A percentile compares a stretch with the other conserved stretches of the same genome.
Conservation (phyloP, 306 rosid genomes). For the Coriaria nepalensis region DNA sequence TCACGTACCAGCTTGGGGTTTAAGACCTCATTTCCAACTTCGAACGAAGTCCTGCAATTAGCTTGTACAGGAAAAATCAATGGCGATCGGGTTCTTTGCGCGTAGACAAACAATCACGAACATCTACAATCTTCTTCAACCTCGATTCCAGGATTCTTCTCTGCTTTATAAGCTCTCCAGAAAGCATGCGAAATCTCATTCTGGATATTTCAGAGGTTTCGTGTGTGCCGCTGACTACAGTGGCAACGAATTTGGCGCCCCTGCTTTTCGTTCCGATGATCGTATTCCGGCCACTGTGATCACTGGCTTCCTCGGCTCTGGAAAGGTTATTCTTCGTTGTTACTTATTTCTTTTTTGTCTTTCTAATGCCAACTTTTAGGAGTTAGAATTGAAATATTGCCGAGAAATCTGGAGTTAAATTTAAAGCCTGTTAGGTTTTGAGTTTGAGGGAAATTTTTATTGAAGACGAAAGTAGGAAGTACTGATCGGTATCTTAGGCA, state of each 20-base stretch:
- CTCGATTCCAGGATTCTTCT: constrained; percentile 12
- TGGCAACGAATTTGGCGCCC: constrained; percentile 12
- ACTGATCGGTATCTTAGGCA: too few species aligned
- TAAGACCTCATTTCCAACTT: background rate
- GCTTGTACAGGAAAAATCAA: constrained; percentile 14
- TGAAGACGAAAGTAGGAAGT: too few species aligned
- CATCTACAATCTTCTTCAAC: constrained; percentile 19
- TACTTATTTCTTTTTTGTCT: background rate
- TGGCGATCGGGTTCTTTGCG: constrained; percentile 24
- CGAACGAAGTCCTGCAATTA: too few species aligned
- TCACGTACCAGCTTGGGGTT: too few species aligned
- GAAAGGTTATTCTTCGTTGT: constrained; percentile 37
- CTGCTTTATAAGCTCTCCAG: constrained; percentile 13
- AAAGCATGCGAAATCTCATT: constrained; percentile 6
- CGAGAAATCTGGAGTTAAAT: too few species aligned
- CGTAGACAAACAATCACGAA: constrained; percentile 23
- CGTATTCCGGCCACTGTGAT: constrained; percentile 78
- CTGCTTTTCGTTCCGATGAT: constrained; percentile 28
- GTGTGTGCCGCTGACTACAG: constrained; percentile 23
- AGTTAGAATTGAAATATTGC: background rate
- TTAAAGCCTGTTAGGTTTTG: too few species aligned
- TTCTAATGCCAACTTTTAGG: background rate
- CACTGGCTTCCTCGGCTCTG: constrained; percentile 91
- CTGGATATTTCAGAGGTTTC: constrained; percentile 25
- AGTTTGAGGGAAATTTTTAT: too few species aligned